phyloP scores from a whole-genome alignment of 1,284 basidiomycete species.

The Sphaerobolus stellatus region DNA sequence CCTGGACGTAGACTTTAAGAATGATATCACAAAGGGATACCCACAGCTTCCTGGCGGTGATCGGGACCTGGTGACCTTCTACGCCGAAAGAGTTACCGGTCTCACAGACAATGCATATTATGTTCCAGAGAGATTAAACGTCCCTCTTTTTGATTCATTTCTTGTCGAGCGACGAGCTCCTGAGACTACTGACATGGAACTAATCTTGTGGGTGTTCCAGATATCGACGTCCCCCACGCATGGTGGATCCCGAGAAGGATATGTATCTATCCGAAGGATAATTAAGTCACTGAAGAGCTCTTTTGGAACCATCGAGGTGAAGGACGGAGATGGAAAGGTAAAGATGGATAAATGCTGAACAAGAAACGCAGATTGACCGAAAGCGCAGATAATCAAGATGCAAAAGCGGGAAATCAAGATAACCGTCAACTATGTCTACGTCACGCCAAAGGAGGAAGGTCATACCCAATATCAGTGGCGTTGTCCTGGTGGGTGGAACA shows the following conservation, averaged over 20 bases:
- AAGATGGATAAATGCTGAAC: not conserved
- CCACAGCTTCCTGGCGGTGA: not conserved
- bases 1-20: not conserved
- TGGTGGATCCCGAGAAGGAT: not conserved
- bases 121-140: not conserved
- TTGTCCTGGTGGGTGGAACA: not conserved
- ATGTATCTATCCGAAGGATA: not conserved
- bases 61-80: not conserved
- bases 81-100: not conserved
- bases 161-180: not conserved
- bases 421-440: not conserved
- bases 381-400: not conserved
- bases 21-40: not conserved
- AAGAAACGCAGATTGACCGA: not conserved
- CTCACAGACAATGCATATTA: not conserved
- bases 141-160: no score
- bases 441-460: not conserved
- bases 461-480: not conserved
- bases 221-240: not conserved
- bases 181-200: not conserved
- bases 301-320: no score
- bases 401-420: not conserved
- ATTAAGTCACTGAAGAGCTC: not conserved
- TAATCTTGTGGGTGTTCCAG: not conserved
- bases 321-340: not conserved